Conservation (phyloP, 169 alveolate genomes). For the Theileria sp. region DNA sequence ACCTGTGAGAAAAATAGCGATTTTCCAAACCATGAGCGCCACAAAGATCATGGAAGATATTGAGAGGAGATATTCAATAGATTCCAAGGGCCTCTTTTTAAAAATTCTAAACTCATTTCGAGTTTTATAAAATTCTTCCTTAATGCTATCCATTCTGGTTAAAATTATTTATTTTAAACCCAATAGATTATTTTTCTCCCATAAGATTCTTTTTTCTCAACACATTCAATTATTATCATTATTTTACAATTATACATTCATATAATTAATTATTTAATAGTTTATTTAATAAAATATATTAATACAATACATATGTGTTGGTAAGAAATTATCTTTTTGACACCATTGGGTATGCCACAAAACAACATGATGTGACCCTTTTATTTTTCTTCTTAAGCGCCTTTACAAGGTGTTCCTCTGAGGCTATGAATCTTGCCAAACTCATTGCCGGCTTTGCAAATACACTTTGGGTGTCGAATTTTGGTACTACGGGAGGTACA, state of each 20-base stretch:
- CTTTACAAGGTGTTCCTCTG: slow-evolving; percentile 30
- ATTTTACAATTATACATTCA: background rate
- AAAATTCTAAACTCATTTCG: slow-evolving; percentile 41
- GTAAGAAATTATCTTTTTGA: slow-evolving; percentile 15
- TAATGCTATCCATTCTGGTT: slow-evolving; percentile 43
- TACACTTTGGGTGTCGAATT: slow-evolving; percentile 13
- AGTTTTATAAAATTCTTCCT: slow-evolving; percentile 15
- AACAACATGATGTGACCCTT: slow-evolving; percentile 58
- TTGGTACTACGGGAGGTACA: slow-evolving; percentile 43
- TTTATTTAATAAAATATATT: background rate
- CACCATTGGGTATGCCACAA: slow-evolving; percentile 43
- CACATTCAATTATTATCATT: background rate
- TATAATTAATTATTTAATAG: background rate
- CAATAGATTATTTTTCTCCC: background rate
- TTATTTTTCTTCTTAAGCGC: slow-evolving; percentile 17
- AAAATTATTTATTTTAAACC: slow-evolving; percentile 5
- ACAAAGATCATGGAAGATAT: slow-evolving; percentile 46
- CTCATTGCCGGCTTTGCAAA: slow-evolving; percentile 39
- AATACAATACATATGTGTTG: background rate
- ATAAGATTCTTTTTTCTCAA: background rate
- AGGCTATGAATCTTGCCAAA: slow-evolving; percentile 23
- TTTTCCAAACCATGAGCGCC: slow-evolving; percentile 65
- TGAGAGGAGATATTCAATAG: slow-evolving; percentile 45
- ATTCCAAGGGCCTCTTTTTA: slow-evolving; percentile 48
- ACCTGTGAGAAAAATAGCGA: slow-evolving; percentile 55